Evolutionary conservation across 495 filamentous ascomycete genomes (phyloP), one percentile per base, ranked within the genome.

Genomic region (Staphylotrichum tortipilum): DNA sequence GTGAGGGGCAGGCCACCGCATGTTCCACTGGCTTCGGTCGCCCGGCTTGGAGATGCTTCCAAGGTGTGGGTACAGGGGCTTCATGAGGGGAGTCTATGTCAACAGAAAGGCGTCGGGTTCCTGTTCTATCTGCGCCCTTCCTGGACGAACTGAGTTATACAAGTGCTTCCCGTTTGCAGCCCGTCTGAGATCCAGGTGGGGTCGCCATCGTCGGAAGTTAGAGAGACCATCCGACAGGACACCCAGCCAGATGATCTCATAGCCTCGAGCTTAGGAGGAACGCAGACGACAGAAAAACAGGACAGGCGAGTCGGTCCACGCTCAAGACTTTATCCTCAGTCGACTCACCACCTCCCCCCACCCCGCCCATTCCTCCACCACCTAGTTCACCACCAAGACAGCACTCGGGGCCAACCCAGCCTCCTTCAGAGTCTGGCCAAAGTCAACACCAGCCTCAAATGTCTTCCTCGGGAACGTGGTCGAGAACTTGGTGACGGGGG

Each of bases 361-460:
- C n/a, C n/a, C n/a, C n/a, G n/a, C n/a, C n/a, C n/a, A n/a, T n/a
- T n/a, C n/a, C n/a, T n/a, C n/a, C n/a, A n/a, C 7, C 7, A 4
- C 28, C 18, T 36, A 55, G 11, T 83, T 78, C 33, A 92, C 79
- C 53, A 95, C 79, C 49, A 99, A 72, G 47, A 83, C 89, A 46
- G 89, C 90, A 55, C 87, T 94, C 9, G 92, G 92, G 11, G 88
- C 82, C 51, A 96, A 69, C 11, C 88, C 89, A 21, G 94, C 85
- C 64, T 99, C 94, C 68, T 92, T 92, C 52, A 99, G 65, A 14
- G 89, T 89, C 73, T 88, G 82, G 8, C 86, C 85, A 61, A 95
- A 95, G 64, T 92, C 94, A 5, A 87, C 72, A 21, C 72, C 67
- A 33, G 85, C 78, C 38, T 72, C 67, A 53, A 83, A 99, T 0